These are phyloP conservation scores for Grosmannia penicillata DNA, from an alignment of 2,329 filamentous ascomycete species.

Conservation along the genomic window DNA sequence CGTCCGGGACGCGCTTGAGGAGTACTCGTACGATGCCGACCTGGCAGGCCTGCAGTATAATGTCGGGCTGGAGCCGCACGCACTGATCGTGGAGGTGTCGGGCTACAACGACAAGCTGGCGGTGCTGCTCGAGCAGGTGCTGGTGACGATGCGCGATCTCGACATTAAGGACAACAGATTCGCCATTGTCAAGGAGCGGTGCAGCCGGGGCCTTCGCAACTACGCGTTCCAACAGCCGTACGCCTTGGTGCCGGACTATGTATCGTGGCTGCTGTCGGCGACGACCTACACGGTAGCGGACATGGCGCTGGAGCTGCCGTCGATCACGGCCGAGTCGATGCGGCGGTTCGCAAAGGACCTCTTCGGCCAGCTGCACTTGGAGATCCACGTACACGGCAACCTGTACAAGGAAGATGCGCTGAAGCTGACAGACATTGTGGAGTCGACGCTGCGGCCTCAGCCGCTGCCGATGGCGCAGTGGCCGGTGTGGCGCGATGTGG, in stretches of 20 bases:
- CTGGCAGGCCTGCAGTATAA: constrained; percentile 78
- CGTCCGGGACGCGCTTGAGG: constrained; percentile 74
- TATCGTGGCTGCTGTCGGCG: constrained; percentile 64
- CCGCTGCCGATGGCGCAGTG: constrained; percentile 64
- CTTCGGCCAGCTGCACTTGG: constrained; percentile 71
- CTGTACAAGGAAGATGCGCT: constrained; percentile 87
- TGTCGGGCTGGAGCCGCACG: constrained; percentile 56
- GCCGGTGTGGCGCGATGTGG: constrained; percentile 60
- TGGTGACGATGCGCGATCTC: constrained; percentile 70
- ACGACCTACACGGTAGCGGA: constrained; percentile 69
- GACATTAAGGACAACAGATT: constrained; percentile 80
- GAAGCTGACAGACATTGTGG: constrained; percentile 68
- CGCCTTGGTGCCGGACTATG: constrained; percentile 73
- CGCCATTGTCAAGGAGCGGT: constrained; percentile 75
- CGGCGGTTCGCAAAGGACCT: constrained; percentile 66
- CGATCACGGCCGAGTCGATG: constrained; percentile 60
- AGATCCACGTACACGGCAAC: constrained; percentile 82
- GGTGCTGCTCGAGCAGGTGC: constrained; percentile 78
- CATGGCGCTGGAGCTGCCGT: constrained; percentile 59
- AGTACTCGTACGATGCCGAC: constrained; percentile 93
- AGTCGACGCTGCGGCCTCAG: constrained; percentile 61
- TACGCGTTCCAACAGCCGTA: constrained; percentile 82
- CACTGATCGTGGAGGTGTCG: constrained; percentile 62
- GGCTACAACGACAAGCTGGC: constrained; percentile 96
- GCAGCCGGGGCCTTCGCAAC: constrained; percentile 66